Percentiles rank a stretch among this genome's conserved stretches.
These are phyloP conservation scores for Penicillium ucsense DNA, from an alignment of 495 filamentous ascomycete species.

Conservation along the genomic window DNA sequence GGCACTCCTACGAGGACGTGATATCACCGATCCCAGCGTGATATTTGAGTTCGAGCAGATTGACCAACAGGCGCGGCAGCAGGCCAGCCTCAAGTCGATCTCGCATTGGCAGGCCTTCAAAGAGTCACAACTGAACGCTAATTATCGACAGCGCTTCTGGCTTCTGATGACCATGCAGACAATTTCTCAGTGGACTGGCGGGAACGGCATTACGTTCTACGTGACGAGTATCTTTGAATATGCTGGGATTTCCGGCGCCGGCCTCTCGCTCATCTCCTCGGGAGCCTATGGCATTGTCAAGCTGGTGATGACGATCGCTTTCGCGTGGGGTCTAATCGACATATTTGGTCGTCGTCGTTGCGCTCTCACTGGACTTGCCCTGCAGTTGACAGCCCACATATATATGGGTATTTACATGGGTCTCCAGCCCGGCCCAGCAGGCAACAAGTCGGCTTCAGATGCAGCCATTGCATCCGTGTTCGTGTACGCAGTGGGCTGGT, in stretches of 20 bases:
- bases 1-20: conserved; percentile 30
- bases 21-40: conserved; percentile 20
- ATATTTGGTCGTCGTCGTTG: conserved; percentile 33
- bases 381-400: conserved; percentile 34
- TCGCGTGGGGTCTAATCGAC: conserved; percentile 38
- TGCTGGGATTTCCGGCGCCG: conserved; percentile 24
- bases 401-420: conserved; percentile 37
- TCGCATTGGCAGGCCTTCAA: conserved; percentile 34
- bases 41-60: conserved; percentile 29
- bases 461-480: conserved; percentile 39
- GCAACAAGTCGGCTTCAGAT: conserved; percentile 30
- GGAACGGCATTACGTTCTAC: conserved; percentile 41
- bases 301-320: conserved; percentile 38
- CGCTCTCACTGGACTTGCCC: conserved; percentile 23
- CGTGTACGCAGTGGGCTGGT: conserved; percentile 40
- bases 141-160: conserved; percentile 40
- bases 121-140: conserved; percentile 29
- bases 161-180: conserved; percentile 37
- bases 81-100: conserved; percentile 18
- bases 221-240: conserved; percentile 34
- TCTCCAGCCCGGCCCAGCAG: conserved; percentile 19
- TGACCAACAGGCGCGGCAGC: conserved; percentile 20
- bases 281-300: conserved; percentile 38
- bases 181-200: conserved; percentile 37
- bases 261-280: conserved; percentile 28